These are phyloP conservation scores for Venturia effusa DNA, from an alignment of 2,329 filamentous ascomycete genomes.

Conservation along the genomic window DNA sequence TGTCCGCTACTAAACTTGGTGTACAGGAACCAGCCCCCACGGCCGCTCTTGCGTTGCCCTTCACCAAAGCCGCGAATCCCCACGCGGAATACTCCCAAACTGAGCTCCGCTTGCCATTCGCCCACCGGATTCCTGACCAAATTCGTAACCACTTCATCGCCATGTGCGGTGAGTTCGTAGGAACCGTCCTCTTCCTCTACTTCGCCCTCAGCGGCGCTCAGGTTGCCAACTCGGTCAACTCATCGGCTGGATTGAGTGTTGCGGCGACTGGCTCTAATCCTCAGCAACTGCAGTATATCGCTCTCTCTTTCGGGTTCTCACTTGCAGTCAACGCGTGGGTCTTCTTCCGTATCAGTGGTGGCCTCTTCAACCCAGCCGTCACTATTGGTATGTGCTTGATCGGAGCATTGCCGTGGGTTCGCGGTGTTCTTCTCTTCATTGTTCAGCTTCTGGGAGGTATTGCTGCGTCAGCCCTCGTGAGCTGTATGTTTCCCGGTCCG, in stretches of 20 bases:
- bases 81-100: not conserved
- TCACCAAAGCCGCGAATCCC: constrained; percentile 9
- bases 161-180: constrained; percentile 11
- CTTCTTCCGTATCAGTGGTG: constrained; percentile 11
- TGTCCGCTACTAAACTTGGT: not conserved
- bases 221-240: constrained; percentile 8
- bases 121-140: not conserved
- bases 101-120: not conserved
- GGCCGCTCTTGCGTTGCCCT: not conserved
- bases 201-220: constrained; percentile 10
- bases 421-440: constrained; percentile 23
- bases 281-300: constrained; percentile 18
- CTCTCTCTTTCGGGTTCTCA: constrained; percentile 18
- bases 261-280: constrained; percentile 6
- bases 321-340: constrained; percentile 12
- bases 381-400: constrained; percentile 27
- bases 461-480: constrained; percentile 31
- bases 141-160: constrained; percentile 10
- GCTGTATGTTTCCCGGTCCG: constrained; percentile 32
- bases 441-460: constrained; percentile 26
- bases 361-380: constrained; percentile 22
- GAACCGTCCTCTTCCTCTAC: constrained; percentile 11
- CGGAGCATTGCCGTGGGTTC: constrained; percentile 23
- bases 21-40: constrained; percentile 1
- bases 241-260: constrained; percentile 14